A percentile compares a stretch with the other conserved stretches of the same genome.
Evolutionary conservation across 2,329 filamentous ascomycete genomes (phyloP).

Genomic region (Colletotrichum limetticola): DNA sequence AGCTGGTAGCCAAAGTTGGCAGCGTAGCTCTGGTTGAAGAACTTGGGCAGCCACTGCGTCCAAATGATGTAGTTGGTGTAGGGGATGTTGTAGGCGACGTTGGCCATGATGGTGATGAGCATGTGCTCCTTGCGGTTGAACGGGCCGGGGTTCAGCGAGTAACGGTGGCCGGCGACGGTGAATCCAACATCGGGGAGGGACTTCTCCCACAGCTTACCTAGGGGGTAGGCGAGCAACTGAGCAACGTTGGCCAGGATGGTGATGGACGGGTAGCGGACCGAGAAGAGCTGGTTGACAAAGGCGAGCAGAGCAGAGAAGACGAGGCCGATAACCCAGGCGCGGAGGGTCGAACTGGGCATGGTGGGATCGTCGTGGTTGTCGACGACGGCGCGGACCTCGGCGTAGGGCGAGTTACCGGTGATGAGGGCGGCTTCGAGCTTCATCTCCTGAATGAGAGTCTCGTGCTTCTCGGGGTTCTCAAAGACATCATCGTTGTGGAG

Average conservation of each 20-base stretch:
- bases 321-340: constrained; percentile 48
- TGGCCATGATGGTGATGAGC: constrained; percentile 65
- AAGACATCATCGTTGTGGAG: constrained; percentile 45
- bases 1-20: constrained; percentile 56
- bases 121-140: constrained; percentile 66
- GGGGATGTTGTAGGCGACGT: constrained; percentile 54
- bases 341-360: constrained; percentile 49
- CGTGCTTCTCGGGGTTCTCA: constrained; percentile 49
- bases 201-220: constrained; percentile 47
- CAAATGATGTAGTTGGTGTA: constrained; percentile 57
- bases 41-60: constrained; percentile 52
- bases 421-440: constrained; percentile 47
- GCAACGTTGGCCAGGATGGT: constrained; percentile 50
- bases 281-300: constrained; percentile 50
- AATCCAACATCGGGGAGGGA: constrained; percentile 47
- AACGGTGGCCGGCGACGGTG: constrained; percentile 43
- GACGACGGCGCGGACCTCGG: constrained; percentile 53
- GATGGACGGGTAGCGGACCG: constrained; percentile 49
- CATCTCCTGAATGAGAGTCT: constrained; percentile 45
- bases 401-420: constrained; percentile 46
- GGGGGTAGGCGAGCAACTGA: constrained; percentile 49
- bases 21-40: constrained; percentile 56
- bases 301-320: constrained; percentile 46
- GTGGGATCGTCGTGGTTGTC: constrained; percentile 50
- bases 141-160: constrained; percentile 57